Evolutionary conservation across 2,329 filamentous ascomycete genomes (phyloP).

Genomic region (Botryotinia convoluta): DNA sequence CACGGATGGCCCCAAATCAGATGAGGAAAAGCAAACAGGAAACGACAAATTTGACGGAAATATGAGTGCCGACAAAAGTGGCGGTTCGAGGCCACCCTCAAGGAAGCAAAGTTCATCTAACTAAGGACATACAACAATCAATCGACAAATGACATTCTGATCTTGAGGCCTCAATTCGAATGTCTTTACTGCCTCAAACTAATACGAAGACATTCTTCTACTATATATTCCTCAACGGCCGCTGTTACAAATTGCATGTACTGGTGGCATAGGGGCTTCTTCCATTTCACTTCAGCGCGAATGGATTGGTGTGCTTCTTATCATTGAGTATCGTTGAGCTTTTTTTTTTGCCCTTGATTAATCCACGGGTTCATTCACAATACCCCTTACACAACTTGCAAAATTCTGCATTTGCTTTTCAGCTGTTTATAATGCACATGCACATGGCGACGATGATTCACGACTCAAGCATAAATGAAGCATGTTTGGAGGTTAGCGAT

Average conservation of each 20-base stretch:
- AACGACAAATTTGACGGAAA: background rate
- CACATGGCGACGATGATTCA: slow-evolving; percentile 20
- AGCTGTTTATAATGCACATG: slow-evolving; percentile 21
- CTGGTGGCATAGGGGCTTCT: background rate
- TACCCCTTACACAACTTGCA: slow-evolving; percentile 10
- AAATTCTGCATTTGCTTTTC: slow-evolving; percentile 13
- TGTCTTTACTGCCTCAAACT: slow-evolving; percentile 15
- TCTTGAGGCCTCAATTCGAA: slow-evolving; percentile 6
- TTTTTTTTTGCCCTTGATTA: background rate
- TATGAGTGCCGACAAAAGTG: background rate
- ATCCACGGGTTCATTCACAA: background rate
- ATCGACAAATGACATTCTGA: background rate
- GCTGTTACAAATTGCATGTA: background rate
- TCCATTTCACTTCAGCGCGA: background rate
- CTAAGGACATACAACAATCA: background rate
- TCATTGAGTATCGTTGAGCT: slow-evolving; percentile 8
- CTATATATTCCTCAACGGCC: slow-evolving; percentile 1
- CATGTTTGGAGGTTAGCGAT: slow-evolving; percentile 33
- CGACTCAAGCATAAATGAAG: slow-evolving; percentile 30
- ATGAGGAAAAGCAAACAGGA: slow-evolving; percentile 20
- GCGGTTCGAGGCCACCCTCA: background rate
- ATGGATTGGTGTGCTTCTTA: background rate
- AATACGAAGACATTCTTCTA: slow-evolving; percentile 21
- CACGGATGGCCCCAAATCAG: slow-evolving; percentile 23
- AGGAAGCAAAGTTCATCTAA: background rate